These are phyloP conservation scores for Fusarium sulawesiense DNA, from an alignment of 2,329 filamentous ascomycete genomes.

Conservation along the genomic window DNA sequence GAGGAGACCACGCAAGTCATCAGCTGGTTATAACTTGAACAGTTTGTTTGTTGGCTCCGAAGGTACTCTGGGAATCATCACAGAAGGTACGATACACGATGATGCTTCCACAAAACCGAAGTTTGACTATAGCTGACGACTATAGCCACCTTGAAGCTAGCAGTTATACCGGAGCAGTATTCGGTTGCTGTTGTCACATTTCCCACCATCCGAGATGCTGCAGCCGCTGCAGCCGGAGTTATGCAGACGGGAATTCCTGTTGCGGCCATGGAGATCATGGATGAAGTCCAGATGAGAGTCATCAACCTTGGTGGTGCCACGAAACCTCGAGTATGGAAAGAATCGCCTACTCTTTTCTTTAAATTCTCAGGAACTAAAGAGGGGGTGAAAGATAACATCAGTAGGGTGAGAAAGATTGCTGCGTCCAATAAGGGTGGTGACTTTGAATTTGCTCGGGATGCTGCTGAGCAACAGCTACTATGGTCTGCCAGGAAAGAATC, in stretches of 20 bases:
- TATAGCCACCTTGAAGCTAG: conserved; percentile 78
- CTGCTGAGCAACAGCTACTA: conserved; percentile 77
- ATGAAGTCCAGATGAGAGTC: conserved; percentile 87
- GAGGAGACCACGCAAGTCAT: conserved; percentile 80
- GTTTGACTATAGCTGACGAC: conserved; percentile 9
- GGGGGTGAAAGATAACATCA: conserved; percentile 82
- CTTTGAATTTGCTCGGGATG: conserved; percentile 82
- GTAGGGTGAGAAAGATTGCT: conserved; percentile 74
- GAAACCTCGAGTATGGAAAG: conserved; percentile 76
- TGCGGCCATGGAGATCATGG: conserved; percentile 86
- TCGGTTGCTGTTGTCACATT: conserved; percentile 85
- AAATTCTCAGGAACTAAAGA: conserved; percentile 85
- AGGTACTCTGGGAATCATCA: conserved; percentile 83
- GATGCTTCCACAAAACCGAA: not conserved
- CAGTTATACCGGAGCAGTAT: conserved; percentile 79
- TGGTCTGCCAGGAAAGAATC: conserved; percentile 87
- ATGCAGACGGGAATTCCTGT: conserved; percentile 80
- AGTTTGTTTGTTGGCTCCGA: conserved; percentile 83
- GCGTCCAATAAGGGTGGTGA: conserved; percentile 70
- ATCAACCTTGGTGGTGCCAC: conserved; percentile 81
- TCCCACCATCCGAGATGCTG: conserved; percentile 79
- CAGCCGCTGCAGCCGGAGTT: conserved; percentile 78
- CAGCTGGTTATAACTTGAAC: conserved; percentile 86
- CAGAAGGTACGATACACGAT: conserved; percentile 64
- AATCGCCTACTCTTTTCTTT: conserved; percentile 83